Evolutionary conservation across 768 basidiomycete species (phyloP).

Genomic region (Mycena olivaceomarginata): DNA sequence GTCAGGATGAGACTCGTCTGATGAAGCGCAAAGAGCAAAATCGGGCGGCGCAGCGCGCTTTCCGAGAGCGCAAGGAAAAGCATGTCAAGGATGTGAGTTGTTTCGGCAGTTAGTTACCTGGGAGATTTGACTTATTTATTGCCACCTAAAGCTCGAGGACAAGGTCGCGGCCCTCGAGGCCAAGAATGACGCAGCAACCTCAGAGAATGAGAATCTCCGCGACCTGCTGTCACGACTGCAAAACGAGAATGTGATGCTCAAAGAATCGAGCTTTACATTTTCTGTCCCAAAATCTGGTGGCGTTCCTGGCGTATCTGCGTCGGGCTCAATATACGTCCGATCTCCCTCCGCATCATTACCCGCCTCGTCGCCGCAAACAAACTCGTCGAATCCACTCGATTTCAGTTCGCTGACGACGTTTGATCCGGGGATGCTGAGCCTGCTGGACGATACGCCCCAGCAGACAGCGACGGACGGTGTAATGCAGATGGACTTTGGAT

Average conservation of each 20-base stretch:
- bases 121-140: slow-evolving; percentile 14
- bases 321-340: slow-evolving; percentile 47
- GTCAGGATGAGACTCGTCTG: slow-evolving; percentile 82
- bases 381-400: slow-evolving; percentile 68
- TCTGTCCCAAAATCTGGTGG: slow-evolving; percentile 71
- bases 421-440: slow-evolving; percentile 79
- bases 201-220: slow-evolving; percentile 93
- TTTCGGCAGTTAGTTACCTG: slow-evolving; percentile 21
- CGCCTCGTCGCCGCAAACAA: slow-evolving; percentile 52
- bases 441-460: slow-evolving; percentile 77
- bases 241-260: slow-evolving; percentile 90
- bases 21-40: slow-evolving; percentile 98
- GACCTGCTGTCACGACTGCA: slow-evolving; percentile 91
- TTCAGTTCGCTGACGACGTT: slow-evolving; percentile 83
- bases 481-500: slow-evolving; percentile 78
- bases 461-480: slow-evolving; percentile 73
- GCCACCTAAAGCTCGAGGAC: slow-evolving; percentile 84
- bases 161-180: slow-evolving; percentile 91
- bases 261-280: slow-evolving; percentile 91
- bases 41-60: slow-evolving; percentile 96
- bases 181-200: slow-evolving; percentile 80
- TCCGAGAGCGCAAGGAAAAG: slow-evolving; percentile 97
- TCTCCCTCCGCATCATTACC: slow-evolving; percentile 43
- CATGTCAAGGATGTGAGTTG: slow-evolving; percentile 95
- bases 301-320: slow-evolving; percentile 16